Evolutionary conservation across 805 yeast species (phyloP), one percentile per base, ranked within the genome.

Genomic region (Candida silvicultrix): DNA sequence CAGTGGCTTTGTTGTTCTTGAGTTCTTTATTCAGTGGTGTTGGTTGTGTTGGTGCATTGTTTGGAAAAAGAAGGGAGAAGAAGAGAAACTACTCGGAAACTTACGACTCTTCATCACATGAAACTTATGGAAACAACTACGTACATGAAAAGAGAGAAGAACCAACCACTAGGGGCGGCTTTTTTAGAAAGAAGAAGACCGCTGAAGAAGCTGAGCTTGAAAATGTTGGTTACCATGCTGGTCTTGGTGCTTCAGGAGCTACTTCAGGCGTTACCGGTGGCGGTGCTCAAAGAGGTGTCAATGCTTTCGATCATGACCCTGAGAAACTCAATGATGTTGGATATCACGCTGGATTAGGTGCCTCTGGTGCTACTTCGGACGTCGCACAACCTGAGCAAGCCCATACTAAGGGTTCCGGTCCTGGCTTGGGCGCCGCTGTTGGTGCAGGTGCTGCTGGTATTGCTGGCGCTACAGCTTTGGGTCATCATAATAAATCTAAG

Each of bases 1-100:
- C 76, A 6, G 72, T 72, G 10, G 55, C 49, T 36, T 49, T 54
- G 40, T 50, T 54, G 43, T 47, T 44, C 2, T 38, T 58, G 31
- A 49, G 55, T 20, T 46, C 57, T 1, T 11, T 51, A 4, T 40
- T 59, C 9, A 51, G 54, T 41, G 51, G 58, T 14, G 45, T 53
- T 42, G 62, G 56, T 2, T 56, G 58, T 41, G 25, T 48, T 12
- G 52, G 54, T 15, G 50, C 39, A 37, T 31, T 52, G 28, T 8
- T 45, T 4, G 38, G 34, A 3, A 42, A 46, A 18, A 51, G 47
- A 22, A 52, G 44, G 41, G 45, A 49, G 22, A 50, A 45, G 44
- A 51, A 55, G 22, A 44, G 40, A 23, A 37, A 38, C 43, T 23
- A 23, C 25, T 46, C 59, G 28, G 57, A 53, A 1, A 41, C 47